Evolutionary conservation across 1,284 basidiomycete species (phyloP).

Genomic region (Tilletia caries): DNA sequence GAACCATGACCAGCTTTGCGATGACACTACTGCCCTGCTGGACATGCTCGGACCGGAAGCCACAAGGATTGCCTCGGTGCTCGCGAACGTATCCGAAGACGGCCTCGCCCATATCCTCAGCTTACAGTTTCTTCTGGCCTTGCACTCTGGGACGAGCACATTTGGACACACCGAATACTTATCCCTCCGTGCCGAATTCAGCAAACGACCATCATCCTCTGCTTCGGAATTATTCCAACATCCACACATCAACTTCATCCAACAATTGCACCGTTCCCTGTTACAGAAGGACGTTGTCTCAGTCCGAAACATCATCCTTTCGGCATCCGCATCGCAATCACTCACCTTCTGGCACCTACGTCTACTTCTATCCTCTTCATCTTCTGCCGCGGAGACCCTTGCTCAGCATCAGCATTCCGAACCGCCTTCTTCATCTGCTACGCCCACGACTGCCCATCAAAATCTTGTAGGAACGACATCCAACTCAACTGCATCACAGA

Average conservation of each 20-base stretch:
- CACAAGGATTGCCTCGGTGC: background rate
- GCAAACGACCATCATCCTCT: no score
- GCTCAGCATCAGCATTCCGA: background rate
- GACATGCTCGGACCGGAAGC: background rate
- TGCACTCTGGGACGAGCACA: background rate
- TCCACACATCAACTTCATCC: background rate
- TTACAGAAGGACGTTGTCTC: background rate
- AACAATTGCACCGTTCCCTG: background rate
- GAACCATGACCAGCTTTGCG: background rate
- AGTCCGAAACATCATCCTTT: background rate
- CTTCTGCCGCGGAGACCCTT: no score
- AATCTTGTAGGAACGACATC: background rate
- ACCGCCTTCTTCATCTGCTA: background rate
- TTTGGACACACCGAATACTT: background rate
- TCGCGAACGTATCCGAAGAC: background rate
- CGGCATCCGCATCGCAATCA: background rate
- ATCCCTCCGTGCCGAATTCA: background rate
- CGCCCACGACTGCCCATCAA: background rate
- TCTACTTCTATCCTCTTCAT: background rate
- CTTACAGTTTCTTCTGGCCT: background rate
- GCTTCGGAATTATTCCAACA: background rate
- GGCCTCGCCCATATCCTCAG: background rate
- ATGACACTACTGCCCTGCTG: background rate
- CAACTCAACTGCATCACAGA: background rate
- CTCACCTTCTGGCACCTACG: background rate